Evolutionary conservation across 441 rosid species (phyloP).

Genomic region (Arabidopsis lyrata): DNA sequence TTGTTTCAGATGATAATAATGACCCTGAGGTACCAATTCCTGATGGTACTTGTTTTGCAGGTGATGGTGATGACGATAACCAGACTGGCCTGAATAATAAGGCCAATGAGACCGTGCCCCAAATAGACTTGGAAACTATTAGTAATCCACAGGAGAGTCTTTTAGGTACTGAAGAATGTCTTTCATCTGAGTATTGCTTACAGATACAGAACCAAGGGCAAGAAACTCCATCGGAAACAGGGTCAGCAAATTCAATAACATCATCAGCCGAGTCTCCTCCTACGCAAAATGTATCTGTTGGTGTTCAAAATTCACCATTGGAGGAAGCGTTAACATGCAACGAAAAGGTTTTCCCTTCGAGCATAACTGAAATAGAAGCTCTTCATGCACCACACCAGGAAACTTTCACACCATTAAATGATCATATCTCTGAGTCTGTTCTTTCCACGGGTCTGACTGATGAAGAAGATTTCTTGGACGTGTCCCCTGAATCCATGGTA

Average conservation of each 20-base stretch:
- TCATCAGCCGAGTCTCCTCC: constrained; percentile 21
- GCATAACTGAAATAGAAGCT: constrained; percentile 17
- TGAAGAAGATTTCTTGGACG: constrained; percentile 30
- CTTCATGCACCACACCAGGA: constrained; percentile 7
- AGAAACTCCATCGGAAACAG: constrained; percentile 1
- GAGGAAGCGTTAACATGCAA: constrained; percentile 1
- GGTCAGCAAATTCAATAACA: constrained; percentile 7
- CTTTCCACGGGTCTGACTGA: constrained; percentile 9
- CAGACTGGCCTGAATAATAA: constrained; percentile 43
- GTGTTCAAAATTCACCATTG: constrained; percentile 5
- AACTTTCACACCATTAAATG: not conserved
- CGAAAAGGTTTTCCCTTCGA: not conserved
- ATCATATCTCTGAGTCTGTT: constrained; percentile 2
- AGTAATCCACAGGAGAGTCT: not conserved
- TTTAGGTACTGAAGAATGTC: constrained; percentile 9
- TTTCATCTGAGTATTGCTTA: constrained; percentile 4
- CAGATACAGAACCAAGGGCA: constrained; percentile 12
- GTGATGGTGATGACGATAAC: constrained; percentile 41
- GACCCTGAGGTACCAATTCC: constrained; percentile 23
- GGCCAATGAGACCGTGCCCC: constrained; percentile 42
- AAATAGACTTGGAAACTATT: constrained; percentile 35
- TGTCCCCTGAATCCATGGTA: constrained; percentile 15
- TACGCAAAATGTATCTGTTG: constrained; percentile 13
- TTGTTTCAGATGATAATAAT: constrained; percentile 15
- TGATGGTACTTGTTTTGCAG: constrained; percentile 8